Evolutionary conservation across 257 asterid species (phyloP).

Genomic region (Capsicum rhomboideum): DNA sequence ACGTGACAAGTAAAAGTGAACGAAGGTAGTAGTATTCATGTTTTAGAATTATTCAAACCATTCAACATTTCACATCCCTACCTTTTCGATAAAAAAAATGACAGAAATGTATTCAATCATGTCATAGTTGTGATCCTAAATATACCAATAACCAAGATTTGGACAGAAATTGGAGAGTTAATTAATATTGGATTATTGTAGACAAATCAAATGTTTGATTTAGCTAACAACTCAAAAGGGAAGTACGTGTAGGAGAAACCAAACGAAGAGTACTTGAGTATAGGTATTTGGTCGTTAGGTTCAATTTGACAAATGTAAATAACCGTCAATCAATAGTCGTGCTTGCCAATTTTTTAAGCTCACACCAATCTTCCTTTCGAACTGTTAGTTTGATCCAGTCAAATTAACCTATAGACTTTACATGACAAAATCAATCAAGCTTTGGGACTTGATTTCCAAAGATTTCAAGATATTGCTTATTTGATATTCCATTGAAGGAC

Average conservation of each 20-base stretch:
- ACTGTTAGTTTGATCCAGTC: not conserved
- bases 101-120: not conserved
- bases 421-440: not conserved
- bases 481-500: not conserved
- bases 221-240: conserved; percentile 14
- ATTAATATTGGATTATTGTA: not conserved
- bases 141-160: not conserved
- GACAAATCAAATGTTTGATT: not conserved
- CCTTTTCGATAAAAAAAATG: not conserved
- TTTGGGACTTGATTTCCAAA: not conserved
- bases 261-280: not conserved
- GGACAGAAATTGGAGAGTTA: not conserved
- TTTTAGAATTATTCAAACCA: not conserved
- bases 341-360: not conserved
- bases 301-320: not conserved
- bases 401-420: not conserved
- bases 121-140: not conserved
- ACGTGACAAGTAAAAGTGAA: no score
- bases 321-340: not conserved
- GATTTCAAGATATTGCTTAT: not conserved
- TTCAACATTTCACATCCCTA: not conserved
- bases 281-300: not conserved
- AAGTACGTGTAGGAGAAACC: conserved; percentile 8
- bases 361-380: not conserved
- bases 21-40: no score